Conservation (phyloP, 805 yeast species). For the Tetrapisispora phaffii region DNA sequence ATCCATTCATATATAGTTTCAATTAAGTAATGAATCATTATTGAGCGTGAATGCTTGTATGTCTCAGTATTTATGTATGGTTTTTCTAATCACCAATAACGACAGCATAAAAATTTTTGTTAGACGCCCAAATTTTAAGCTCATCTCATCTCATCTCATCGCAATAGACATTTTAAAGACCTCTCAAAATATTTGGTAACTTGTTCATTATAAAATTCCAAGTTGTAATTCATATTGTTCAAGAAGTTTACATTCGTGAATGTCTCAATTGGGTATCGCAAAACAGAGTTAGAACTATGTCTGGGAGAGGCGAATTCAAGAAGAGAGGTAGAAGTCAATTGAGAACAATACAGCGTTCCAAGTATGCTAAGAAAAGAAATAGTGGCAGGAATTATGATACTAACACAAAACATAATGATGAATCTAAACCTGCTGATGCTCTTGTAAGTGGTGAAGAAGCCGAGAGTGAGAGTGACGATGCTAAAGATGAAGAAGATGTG, state of each 20-base stretch:
- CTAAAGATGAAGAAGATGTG: slow-evolving; percentile 14
- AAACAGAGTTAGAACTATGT: not conserved
- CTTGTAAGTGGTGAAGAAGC: slow-evolving; percentile 8
- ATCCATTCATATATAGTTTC: no score
- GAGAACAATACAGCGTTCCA: slow-evolving; percentile 50
- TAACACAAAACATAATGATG: slow-evolving; percentile 12
- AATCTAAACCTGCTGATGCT: slow-evolving; percentile 4
- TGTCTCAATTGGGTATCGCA: no score
- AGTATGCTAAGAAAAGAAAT: slow-evolving; percentile 27
- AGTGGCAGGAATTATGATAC: slow-evolving; percentile 10
- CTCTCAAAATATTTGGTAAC: no score
- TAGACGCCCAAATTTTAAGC: not conserved
- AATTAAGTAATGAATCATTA: no score
- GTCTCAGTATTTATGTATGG: no score
- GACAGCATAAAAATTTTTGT: slow-evolving; percentile 1
- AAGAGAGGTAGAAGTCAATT: slow-evolving; percentile 51
- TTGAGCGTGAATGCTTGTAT: no score
- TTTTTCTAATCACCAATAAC: not conserved
- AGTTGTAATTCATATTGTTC: no score
- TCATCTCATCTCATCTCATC: slow-evolving; percentile 2
- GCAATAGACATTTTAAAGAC: not conserved
- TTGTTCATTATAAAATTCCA: no score
- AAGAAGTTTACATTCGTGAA: no score
- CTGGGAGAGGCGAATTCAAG: not conserved
- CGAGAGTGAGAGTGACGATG: slow-evolving; percentile 7